Evolutionary conservation across 1,284 basidiomycete genomes (phyloP).

Genomic region (Irpex sp.): DNA sequence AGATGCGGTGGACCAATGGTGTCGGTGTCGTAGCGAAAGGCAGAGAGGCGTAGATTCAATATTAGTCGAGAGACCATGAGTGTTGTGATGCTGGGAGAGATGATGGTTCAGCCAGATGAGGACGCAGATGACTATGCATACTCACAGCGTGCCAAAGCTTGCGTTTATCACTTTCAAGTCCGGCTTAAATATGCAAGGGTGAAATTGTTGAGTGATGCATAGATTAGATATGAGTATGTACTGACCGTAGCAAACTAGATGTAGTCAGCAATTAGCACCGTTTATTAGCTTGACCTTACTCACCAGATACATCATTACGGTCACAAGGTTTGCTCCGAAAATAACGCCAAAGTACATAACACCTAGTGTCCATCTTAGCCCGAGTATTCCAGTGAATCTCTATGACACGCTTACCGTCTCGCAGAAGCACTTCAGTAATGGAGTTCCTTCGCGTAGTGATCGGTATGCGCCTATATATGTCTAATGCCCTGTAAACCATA

Average conservation of each 20-base stretch:
- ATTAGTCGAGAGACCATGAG: background rate
- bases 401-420: background rate
- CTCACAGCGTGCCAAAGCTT: slow-evolving; percentile 18
- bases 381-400: slow-evolving; percentile 8
- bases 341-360: slow-evolving; percentile 25
- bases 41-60: too few species aligned
- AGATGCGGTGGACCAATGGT: too few species aligned
- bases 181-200: slow-evolving; percentile 9
- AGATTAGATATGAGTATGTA: background rate
- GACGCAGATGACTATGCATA: background rate
- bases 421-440: background rate
- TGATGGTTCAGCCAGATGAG: background rate
- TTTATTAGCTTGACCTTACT: slow-evolving; percentile 2
- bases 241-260: slow-evolving; percentile 10
- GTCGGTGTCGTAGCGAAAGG: too few species aligned
- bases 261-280: slow-evolving; percentile 9
- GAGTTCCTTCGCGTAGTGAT: background rate
- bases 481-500: background rate
- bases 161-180: slow-evolving; percentile 25
- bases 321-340: slow-evolving; percentile 21
- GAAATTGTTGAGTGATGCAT: background rate
- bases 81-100: background rate
- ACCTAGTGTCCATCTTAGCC: slow-evolving; percentile 15
- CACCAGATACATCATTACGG: slow-evolving; percentile 21
- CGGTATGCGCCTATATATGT: background rate